Evolutionary conservation across 805 yeast species (phyloP).

Genomic region (Monosporozyma aquatica): DNA sequence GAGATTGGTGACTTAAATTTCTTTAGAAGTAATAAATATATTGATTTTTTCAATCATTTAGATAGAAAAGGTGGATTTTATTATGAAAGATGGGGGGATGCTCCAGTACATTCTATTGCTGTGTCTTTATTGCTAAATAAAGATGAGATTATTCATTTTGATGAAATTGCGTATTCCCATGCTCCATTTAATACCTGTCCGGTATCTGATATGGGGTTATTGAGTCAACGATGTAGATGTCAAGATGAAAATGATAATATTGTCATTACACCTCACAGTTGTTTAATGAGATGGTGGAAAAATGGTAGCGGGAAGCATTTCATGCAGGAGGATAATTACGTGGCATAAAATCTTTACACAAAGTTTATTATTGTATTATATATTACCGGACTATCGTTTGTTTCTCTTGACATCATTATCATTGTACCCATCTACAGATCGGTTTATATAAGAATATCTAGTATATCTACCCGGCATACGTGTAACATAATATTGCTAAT

Average conservation of each 20-base stretch:
- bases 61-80: conserved; percentile 70
- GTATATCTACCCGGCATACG: too few relatives aligned
- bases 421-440: too few relatives aligned
- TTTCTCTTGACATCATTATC: not conserved
- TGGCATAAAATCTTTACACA: too few relatives aligned
- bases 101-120: conserved; percentile 79
- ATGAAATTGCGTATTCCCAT: conserved; percentile 75
- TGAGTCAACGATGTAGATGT: conserved; percentile 56
- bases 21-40: conserved; percentile 58
- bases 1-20: conserved; percentile 67
- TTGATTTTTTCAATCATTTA: conserved; percentile 50
- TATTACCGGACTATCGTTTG: not conserved
- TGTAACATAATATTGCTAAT: too few relatives aligned
- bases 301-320: conserved; percentile 43
- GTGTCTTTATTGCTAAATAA: conserved; percentile 50
- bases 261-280: conserved; percentile 44
- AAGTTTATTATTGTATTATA: too few relatives aligned
- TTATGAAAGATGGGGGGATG: conserved; percentile 94
- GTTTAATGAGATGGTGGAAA: conserved; percentile 73
- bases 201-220: conserved; percentile 37
- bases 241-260: conserved; percentile 39
- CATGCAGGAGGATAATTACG: conserved; percentile 13
- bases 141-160: conserved; percentile 63
- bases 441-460: too few relatives aligned
- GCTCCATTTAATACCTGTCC: conserved; percentile 62